Base-by-base conservation (phyloP, 2,329 filamentous ascomycete species). In the Pseudogymnoascus destructans region DNA sequence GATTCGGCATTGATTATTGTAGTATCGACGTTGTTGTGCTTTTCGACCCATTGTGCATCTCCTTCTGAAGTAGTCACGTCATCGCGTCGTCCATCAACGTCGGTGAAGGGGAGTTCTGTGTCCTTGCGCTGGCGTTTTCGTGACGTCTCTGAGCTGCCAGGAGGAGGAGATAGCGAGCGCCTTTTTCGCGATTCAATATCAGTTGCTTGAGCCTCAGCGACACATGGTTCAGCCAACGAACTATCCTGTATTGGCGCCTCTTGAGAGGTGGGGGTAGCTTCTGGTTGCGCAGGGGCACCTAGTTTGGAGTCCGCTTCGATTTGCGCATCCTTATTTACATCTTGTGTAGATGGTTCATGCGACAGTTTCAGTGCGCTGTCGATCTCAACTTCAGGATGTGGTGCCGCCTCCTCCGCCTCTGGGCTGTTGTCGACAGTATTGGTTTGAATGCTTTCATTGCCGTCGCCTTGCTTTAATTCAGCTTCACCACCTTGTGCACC, bases 141-240 rank as follows among this genome's bases (percentile, higher is more conserved):
- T 46, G 76, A 74, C 54, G 77, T 70, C 11, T 79, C 77, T 59
- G 81, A 75, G 21, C 74, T 71, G 8, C 74, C 77, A 7, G 79
- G 79, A 17, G 78, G 73, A 33, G 84, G 84, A 59, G 77, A 86
- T 59, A 76, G 74, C 42, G 82, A 87, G 64, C 82, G 77, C 64
- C 83, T 80, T 69, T 86, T 87, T 61, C 84, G 77, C 70, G 85
- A 87, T 64, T 80, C 79, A 38, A 73, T 73, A 63, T 84, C 81
- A 32, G 73, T 64, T n/a, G 65, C 61, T 35, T 70, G 70, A 10
- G 67, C 63, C 8, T 66, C 63, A 5, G 67, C 60, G 1, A 64
- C 38, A 7, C 59, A 36, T 3, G 63, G 59, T 27, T 52, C 42
- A 33, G 62, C 57, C 9, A 52, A 13, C 11, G 25, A 32, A 13